Evolutionary conservation across 805 yeast genomes (phyloP).

Genomic region (Wickerhamomyces alni): DNA sequence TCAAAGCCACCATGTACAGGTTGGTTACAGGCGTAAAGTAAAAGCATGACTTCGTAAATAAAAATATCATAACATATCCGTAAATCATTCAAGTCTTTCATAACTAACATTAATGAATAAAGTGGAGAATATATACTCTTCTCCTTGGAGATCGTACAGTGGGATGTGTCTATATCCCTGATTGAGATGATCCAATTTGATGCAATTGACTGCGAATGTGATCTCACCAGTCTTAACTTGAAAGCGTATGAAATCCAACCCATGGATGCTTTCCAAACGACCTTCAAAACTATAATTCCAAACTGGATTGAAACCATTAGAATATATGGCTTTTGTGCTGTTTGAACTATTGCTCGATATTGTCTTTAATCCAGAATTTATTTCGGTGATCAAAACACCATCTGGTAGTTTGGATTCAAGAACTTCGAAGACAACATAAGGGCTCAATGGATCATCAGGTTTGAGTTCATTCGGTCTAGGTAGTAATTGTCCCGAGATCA

Average conservation of each 20-base stretch:
- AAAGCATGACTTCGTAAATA: too few species aligned
- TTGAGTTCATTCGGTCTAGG: conserved; percentile 60
- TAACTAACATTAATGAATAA: conserved; percentile 34
- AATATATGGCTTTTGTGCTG: conserved; percentile 32
- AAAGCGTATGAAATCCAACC: conserved; percentile 53
- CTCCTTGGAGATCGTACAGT: conserved; percentile 73
- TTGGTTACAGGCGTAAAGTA: too few species aligned
- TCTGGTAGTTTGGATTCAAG: conserved; percentile 35
- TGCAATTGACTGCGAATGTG: conserved; percentile 53
- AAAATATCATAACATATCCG: too few species aligned
- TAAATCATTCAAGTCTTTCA: conserved; percentile 3
- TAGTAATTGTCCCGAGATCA: conserved; percentile 81
- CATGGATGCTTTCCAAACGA: conserved; percentile 29
- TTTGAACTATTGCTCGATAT: conserved; percentile 1
- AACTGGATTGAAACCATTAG: conserved; percentile 82
- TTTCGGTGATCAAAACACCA: conserved; percentile 9
- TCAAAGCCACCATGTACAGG: too few species aligned
- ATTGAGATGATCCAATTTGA: conserved; percentile 56
- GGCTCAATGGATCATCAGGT: conserved; percentile 43
- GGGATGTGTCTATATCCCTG: conserved; percentile 83
- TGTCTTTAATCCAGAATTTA: conserved; percentile 2
- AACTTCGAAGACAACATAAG: conserved; percentile 57
- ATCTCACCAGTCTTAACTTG: conserved; percentile 38
- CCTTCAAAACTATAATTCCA: conserved; percentile 63
- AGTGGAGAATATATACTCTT: conserved; percentile 59